phyloP scores from a whole-genome alignment of 2,329 filamentous ascomycete species.

The Paraconiothyrium sp. region DNA sequence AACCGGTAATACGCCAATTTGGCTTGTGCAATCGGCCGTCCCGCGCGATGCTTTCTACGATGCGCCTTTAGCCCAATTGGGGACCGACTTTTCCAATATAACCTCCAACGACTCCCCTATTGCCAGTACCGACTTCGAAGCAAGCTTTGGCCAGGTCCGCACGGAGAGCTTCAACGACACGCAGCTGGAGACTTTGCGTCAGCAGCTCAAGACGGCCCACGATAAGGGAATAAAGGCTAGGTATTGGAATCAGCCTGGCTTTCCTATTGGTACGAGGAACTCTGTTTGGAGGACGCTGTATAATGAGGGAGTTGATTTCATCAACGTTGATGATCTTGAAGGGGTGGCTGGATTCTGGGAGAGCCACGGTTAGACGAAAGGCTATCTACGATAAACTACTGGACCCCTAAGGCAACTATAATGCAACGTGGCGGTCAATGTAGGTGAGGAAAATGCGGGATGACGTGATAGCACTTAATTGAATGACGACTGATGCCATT shows the following conservation, averaged over 20 bases:
- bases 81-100: constrained; percentile 55
- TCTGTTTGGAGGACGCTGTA: constrained; percentile 64
- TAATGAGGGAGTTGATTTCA: constrained; percentile 66
- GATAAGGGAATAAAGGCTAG: constrained; percentile 66
- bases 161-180: constrained; percentile 52
- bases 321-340: constrained; percentile 72
- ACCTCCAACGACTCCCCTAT: constrained; percentile 62
- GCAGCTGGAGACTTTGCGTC: constrained; percentile 61
- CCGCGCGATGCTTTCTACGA: constrained; percentile 67
- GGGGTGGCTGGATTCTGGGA: constrained; percentile 56
- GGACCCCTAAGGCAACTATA: background rate
- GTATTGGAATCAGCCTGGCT: constrained; percentile 71
- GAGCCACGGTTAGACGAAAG: constrained; percentile 26
- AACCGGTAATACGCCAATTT: constrained; percentile 61
- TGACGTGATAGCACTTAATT: too few species aligned
- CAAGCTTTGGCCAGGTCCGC: constrained; percentile 52
- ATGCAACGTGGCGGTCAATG: background rate
- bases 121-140: constrained; percentile 62
- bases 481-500: too few species aligned
- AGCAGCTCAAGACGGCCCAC: constrained; percentile 64
- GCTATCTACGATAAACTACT: background rate
- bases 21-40: constrained; percentile 54
- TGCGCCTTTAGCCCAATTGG: constrained; percentile 60
- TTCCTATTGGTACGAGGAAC: constrained; percentile 61
- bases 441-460: background rate